These are phyloP conservation scores for Aegilops longissima DNA, from an alignment of 176 grass and related monocot genomes.

Conservation along the genomic window DNA sequence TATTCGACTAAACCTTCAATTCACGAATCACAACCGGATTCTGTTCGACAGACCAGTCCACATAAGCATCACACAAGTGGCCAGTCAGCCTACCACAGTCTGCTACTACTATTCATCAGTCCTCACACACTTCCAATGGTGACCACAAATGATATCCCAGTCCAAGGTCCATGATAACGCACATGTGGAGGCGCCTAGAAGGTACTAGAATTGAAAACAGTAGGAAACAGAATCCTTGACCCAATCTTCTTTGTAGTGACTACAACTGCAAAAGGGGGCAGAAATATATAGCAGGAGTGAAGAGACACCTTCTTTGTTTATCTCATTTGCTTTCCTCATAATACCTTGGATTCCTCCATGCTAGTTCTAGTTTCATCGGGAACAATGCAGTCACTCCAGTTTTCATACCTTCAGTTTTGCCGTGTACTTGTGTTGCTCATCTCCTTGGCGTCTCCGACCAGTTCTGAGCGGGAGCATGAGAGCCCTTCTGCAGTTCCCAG, in stretches of 20 bases:
- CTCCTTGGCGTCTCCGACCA: too few relatives aligned
- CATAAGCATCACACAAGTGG: neutral
- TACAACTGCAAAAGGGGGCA: neutral
- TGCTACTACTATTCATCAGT: neutral
- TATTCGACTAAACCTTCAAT: neutral
- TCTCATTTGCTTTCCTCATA: too few relatives aligned
- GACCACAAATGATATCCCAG: neutral
- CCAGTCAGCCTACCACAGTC: neutral
- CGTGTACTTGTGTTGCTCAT: too few relatives aligned
- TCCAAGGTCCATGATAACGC: too few relatives aligned
- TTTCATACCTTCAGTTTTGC: too few relatives aligned
- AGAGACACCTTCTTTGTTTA: neutral
- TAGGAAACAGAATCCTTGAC: neutral
- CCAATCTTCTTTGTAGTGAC: neutral
- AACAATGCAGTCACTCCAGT: too few relatives aligned
- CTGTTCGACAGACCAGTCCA: neutral
- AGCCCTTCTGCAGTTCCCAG: too few relatives aligned
- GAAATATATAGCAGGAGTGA: neutral
- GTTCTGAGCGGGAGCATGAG: too few relatives aligned
- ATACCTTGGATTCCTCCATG: too few relatives aligned
- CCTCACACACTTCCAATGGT: neutral
- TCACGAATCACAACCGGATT: neutral
- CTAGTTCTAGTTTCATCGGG: too few relatives aligned
- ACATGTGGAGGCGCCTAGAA: neutral
- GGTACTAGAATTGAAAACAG: neutral